These are phyloP conservation scores for Colletotrichum sp. DNA, from an alignment of 2,329 filamentous ascomycete genomes.

Conservation along the genomic window DNA sequence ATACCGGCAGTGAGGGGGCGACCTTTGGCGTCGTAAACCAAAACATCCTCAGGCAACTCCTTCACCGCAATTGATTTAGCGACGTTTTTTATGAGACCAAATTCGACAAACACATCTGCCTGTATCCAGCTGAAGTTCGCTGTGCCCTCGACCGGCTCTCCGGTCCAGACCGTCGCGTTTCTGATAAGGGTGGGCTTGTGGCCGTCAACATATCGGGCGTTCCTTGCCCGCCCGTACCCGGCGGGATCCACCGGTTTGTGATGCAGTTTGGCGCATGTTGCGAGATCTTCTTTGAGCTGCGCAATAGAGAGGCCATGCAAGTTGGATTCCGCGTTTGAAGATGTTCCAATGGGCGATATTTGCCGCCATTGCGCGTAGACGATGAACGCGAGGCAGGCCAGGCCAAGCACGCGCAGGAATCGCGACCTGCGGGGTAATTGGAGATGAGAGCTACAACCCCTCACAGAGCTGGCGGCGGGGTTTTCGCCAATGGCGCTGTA, in stretches of 20 bases:
- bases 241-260: constrained; percentile 58
- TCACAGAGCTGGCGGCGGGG: not conserved
- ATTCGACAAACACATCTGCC: constrained; percentile 63
- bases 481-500: constrained; percentile 38
- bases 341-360: constrained; percentile 25
- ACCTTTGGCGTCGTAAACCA: constrained; percentile 62
- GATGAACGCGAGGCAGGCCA: constrained; percentile 54
- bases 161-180: constrained; percentile 70
- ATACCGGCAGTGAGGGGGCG: constrained; percentile 70
- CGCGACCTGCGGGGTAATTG: constrained; percentile 13
- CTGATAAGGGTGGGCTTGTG: constrained; percentile 65
- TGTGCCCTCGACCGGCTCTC: constrained; percentile 59
- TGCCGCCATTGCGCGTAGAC: constrained; percentile 53
- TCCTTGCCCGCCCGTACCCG: constrained; percentile 61
- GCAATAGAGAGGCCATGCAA: constrained; percentile 47
- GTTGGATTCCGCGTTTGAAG: constrained; percentile 31
- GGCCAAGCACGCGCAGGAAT: constrained; percentile 28
- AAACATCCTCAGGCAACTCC: constrained; percentile 48
- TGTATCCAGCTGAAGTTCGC: constrained; percentile 63
- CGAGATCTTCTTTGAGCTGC: constrained; percentile 57
- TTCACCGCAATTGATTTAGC: constrained; percentile 42
- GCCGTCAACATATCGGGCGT: constrained; percentile 63
- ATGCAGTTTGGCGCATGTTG: constrained; percentile 58
- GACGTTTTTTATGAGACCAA: constrained; percentile 64
- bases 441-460: not conserved